Evolutionary conservation across 1,139 yeast species (phyloP).

Genomic region (Nakaseomyces bracarensis): DNA sequence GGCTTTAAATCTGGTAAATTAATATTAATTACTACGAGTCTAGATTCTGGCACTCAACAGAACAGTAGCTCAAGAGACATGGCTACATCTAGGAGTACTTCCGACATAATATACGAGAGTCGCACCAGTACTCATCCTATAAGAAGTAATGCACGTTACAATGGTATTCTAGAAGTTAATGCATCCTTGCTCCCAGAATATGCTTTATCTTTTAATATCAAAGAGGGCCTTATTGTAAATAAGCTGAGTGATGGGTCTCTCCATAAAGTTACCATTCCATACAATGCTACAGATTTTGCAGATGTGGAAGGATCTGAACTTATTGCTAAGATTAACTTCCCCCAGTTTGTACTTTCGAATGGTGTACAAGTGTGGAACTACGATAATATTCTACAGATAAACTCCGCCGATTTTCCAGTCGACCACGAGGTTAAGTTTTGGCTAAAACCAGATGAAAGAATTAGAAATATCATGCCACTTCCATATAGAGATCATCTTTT

Average conservation of each 20-base stretch:
- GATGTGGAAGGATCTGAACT: neutral
- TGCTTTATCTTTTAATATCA: conserved; percentile 5
- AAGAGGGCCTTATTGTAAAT: conserved; percentile 6
- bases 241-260: neutral
- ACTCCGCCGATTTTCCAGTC: neutral
- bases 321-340: conserved; percentile 4
- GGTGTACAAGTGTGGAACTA: conserved; percentile 4
- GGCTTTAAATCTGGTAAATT: conserved; percentile 1
- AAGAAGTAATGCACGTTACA: neutral
- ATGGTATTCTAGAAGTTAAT: conserved; percentile 2
- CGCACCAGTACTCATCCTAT: conserved; percentile 4
- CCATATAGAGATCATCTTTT: conserved; percentile 2
- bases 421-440: conserved; percentile 5
- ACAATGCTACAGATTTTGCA: neutral
- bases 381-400: neutral
- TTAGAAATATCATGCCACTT: conserved; percentile 1
- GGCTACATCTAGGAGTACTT: neutral
- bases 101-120: conserved; percentile 2
- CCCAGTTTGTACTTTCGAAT: conserved; percentile 6
- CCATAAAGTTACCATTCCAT: neutral
- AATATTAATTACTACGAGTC: neutral
- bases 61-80: neutral
- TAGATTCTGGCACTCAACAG: neutral
- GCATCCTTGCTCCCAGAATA: conserved; percentile 6
- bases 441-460: conserved; percentile 6